Conservation (phyloP, 108 stramenopile genomes). For the Parmales sp. region DNA sequence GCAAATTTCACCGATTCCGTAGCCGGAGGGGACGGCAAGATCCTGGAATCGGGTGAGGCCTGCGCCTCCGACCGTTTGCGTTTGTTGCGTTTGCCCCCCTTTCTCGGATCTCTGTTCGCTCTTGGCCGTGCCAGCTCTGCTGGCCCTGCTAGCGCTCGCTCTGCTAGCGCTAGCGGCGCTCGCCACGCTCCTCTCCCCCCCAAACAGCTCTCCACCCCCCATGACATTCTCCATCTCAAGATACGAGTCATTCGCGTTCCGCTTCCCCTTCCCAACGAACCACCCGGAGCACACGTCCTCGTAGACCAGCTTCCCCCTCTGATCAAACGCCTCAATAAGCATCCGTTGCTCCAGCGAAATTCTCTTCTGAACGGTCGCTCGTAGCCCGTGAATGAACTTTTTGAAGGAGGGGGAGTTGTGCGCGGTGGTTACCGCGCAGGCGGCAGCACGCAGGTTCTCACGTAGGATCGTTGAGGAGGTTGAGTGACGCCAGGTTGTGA, state of each 20-base stretch:
- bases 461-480: neutral
- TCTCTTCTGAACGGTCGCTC: neutral
- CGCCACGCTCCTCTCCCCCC: neutral
- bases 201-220: neutral
- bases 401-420: neutral
- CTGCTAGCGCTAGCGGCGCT: neutral
- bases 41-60: neutral
- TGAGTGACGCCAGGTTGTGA: neutral
- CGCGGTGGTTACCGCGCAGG: neutral
- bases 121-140: neutral
- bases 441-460: neutral
- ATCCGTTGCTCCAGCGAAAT: neutral
- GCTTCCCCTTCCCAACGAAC: neutral
- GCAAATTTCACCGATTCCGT: neutral
- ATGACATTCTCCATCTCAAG: neutral
- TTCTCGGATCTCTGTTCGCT: neutral
- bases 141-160: neutral
- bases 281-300: neutral
- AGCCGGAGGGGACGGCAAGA: neutral
- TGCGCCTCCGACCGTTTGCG: neutral
- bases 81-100: neutral
- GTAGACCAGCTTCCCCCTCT: neutral
- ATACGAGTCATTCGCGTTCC: neutral
- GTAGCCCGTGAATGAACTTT: slow-evolving; percentile 7
- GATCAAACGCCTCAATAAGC: neutral